Evolutionary conservation across 78 protist genomes (phyloP).

Genomic region (Protostelium mycophagum): DNA sequence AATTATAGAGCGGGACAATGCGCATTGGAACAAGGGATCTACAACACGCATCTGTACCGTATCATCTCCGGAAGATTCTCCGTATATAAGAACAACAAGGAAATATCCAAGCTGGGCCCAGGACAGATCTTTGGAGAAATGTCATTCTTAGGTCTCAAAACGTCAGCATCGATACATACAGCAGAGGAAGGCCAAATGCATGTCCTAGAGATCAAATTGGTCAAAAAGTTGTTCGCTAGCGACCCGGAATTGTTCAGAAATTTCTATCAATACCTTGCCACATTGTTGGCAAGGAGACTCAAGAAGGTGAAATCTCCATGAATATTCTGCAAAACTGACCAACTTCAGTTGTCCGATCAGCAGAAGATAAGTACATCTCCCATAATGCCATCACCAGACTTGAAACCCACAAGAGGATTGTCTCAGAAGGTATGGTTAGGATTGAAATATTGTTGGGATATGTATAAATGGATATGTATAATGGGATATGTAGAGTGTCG

Average conservation of each 20-base stretch:
- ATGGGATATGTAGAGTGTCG: background rate
- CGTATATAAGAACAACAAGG: constrained; percentile 15
- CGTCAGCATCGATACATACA: constrained; percentile 40
- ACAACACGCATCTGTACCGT: constrained; percentile 33
- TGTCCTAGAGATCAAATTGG: background rate
- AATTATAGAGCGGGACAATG: constrained; percentile 9
- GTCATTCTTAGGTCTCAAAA: constrained; percentile 58
- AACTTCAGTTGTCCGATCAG: no score
- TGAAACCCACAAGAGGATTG: background rate
- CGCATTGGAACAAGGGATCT: constrained; percentile 6
- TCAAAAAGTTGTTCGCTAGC: background rate
- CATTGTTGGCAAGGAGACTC: background rate
- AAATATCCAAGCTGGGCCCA: constrained; percentile 32
- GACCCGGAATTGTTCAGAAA: background rate
- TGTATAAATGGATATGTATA: background rate
- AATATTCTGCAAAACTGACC: no score
- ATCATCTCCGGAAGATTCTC: constrained; percentile 35
- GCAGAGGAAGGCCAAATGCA: constrained; percentile 48
- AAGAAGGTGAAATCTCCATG: background rate
- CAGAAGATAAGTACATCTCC: background rate
- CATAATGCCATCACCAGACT: background rate
- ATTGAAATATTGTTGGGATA: background rate
- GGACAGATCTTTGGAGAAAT: constrained; percentile 70
- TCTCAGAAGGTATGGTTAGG: background rate
- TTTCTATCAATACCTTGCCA: background rate